Percentiles rank a stretch among this genome's conserved stretches.
These are phyloP conservation scores for Lotmaria passim DNA, from an alignment of 208 protist genomes.

Conservation along the genomic window DNA sequence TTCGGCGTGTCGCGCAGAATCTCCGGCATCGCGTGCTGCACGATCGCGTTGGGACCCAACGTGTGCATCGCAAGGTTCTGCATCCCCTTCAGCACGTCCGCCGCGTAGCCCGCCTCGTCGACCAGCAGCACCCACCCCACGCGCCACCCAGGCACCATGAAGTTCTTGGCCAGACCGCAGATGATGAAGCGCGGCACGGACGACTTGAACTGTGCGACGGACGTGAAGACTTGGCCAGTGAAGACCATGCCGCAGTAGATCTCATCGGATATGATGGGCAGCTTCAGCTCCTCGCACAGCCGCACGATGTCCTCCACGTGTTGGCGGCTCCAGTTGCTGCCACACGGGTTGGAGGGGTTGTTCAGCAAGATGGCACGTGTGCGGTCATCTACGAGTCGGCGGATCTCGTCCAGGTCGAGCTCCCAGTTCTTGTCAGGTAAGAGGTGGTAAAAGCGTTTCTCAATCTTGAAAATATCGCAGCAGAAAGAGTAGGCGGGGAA, in stretches of 20 bases:
- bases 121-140: constrained; percentile 90
- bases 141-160: constrained; percentile 93
- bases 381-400: constrained; percentile 70
- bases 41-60: constrained; percentile 85
- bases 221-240: constrained; percentile 67
- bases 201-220: constrained; percentile 80
- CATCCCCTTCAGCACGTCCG: constrained; percentile 52
- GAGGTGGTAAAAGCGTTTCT: constrained; percentile 80
- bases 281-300: constrained; percentile 79
- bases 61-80: constrained; percentile 66
- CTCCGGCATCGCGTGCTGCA: constrained; percentile 80
- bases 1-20: constrained; percentile 72
- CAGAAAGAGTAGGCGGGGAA: constrained; percentile 94
- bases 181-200: constrained; percentile 82
- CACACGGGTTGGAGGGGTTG: constrained; percentile 97
- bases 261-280: constrained; percentile 95
- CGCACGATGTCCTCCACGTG: constrained; percentile 82
- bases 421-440: constrained; percentile 88
- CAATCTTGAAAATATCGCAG: constrained; percentile 74
- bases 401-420: constrained; percentile 79
- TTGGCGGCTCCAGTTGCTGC: constrained; percentile 81
- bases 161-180: constrained; percentile 92
- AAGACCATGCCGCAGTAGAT: constrained; percentile 96
- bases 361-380: constrained; percentile 92
- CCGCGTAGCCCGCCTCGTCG: constrained; percentile 50